Evolutionary conservation across 768 basidiomycete genomes (phyloP).

Genomic region (Terana coerulea): DNA sequence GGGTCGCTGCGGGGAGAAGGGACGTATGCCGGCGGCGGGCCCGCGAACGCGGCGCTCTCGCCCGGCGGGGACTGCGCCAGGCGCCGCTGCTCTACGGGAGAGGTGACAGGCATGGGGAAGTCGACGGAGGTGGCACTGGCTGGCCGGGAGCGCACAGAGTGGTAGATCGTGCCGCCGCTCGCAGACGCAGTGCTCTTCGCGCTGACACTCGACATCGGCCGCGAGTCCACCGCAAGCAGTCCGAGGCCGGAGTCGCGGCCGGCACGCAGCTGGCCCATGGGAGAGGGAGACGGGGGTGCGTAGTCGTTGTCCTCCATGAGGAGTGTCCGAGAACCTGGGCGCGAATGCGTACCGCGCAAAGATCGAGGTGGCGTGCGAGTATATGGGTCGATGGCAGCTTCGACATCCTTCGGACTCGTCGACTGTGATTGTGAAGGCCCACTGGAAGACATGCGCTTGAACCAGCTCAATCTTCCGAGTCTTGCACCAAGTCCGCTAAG

Average conservation of each 20-base stretch:
- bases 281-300: slow-evolving; percentile 8
- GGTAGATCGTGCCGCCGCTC: slow-evolving; percentile 52
- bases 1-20: not conserved
- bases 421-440: slow-evolving; percentile 6
- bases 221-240: slow-evolving; percentile 33
- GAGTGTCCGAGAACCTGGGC: slow-evolving; percentile 17
- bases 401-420: slow-evolving; percentile 1
- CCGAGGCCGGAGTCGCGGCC: slow-evolving; percentile 18
- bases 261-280: slow-evolving; percentile 3
- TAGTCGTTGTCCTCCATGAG: slow-evolving; percentile 7
- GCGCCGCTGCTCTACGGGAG: slow-evolving; percentile 1
- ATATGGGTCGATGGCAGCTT: slow-evolving; percentile 17
- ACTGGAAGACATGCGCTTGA: slow-evolving; percentile 34
- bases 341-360: slow-evolving; percentile 19
- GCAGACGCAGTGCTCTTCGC: slow-evolving; percentile 38
- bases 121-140: slow-evolving; percentile 37
- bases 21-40: slow-evolving; percentile 21
- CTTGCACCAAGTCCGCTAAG: slow-evolving; percentile 43
- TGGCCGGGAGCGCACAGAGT: slow-evolving; percentile 52
- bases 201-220: slow-evolving; percentile 60
- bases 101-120: slow-evolving; percentile 9
- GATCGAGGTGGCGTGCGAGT: slow-evolving; percentile 25
- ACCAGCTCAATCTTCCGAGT: slow-evolving; percentile 57
- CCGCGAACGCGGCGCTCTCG: not conserved
- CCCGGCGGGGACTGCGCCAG: slow-evolving; percentile 8